Conservation (phyloP, 441 rosid genomes). For the Gossypium gossypioides region DNA sequence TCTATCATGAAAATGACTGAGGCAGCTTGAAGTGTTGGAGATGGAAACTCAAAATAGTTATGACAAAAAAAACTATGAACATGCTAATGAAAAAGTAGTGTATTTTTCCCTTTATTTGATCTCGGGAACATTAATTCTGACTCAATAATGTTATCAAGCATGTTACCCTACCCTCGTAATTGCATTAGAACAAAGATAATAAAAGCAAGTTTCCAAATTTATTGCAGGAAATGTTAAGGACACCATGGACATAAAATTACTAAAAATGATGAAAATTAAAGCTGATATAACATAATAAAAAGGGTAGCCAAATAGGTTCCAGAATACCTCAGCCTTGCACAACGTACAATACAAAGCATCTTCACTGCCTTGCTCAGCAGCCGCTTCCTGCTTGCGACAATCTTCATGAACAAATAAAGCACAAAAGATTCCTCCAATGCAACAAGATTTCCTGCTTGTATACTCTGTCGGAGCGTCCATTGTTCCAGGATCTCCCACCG, state of each 20-base stretch:
- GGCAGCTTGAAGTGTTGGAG: background rate
- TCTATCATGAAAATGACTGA: background rate
- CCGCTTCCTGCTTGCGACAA: conserved; percentile 42
- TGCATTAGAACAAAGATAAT: background rate
- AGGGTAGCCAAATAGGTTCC: background rate
- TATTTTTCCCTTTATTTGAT: background rate
- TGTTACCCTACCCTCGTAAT: background rate
- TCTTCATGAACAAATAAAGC: conserved; percentile 55
- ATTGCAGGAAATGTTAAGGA: background rate
- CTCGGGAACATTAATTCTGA: background rate
- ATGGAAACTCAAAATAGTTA: background rate
- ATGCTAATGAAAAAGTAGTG: background rate
- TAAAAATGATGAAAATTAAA: background rate
- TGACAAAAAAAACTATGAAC: background rate
- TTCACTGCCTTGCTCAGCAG: conserved; percentile 38
- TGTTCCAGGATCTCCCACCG: conserved; percentile 40
- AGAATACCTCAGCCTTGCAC: conserved; percentile 58
- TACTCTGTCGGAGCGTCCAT: conserved; percentile 23
- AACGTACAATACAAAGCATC: conserved; percentile 65
- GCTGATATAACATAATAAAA: background rate
- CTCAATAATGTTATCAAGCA: background rate
- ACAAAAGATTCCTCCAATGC: conserved; percentile 39
- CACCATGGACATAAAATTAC: background rate
- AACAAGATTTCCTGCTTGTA: conserved; percentile 22
- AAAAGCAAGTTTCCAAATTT: background rate